Conservation (phyloP, 495 filamentous ascomycete species). For the Symbiotaphrina buchneri region DNA sequence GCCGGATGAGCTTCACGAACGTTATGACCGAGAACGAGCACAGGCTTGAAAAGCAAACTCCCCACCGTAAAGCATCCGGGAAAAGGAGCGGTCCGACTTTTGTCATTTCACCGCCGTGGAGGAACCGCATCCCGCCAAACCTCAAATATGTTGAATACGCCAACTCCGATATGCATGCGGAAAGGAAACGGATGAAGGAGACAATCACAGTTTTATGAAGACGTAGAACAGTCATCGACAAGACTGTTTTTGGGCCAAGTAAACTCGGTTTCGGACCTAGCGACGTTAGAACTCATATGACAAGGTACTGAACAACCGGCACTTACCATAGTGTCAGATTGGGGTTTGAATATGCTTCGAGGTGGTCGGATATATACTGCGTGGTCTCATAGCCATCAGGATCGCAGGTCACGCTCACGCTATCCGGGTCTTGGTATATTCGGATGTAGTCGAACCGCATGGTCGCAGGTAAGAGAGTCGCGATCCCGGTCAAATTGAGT, state of each 20-base stretch:
- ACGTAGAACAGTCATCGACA: constrained; percentile 4
- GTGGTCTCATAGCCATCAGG: constrained; percentile 47
- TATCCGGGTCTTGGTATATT: constrained; percentile 44
- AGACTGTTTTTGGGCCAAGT: constrained; percentile 6
- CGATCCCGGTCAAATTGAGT: constrained; percentile 30
- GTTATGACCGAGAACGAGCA: too few relatives aligned
- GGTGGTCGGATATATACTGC: constrained; percentile 42
- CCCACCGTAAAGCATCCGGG: too few relatives aligned
- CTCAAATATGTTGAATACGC: constrained; percentile 5
- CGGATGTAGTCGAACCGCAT: constrained; percentile 57
- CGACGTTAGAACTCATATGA: not conserved
- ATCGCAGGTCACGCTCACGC: constrained; percentile 43
- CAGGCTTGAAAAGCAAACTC: too few relatives aligned
- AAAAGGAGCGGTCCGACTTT: too few relatives aligned
- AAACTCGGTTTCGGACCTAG: constrained; percentile 4
- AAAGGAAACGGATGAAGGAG: not conserved
- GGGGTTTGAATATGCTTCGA: constrained; percentile 35
- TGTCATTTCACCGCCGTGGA: too few relatives aligned
- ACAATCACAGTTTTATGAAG: not conserved
- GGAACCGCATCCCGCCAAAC: too few relatives aligned
- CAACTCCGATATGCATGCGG: constrained; percentile 3
- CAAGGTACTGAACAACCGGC: not conserved
- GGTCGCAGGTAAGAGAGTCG: constrained; percentile 35
- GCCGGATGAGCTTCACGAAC: too few relatives aligned
- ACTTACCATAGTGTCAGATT: constrained; percentile 37